Percentiles rank a stretch among this genome's conserved stretches.
These are phyloP conservation scores for Podospora tetraspora DNA, from an alignment of 495 filamentous ascomycete genomes.

Conservation along the genomic window DNA sequence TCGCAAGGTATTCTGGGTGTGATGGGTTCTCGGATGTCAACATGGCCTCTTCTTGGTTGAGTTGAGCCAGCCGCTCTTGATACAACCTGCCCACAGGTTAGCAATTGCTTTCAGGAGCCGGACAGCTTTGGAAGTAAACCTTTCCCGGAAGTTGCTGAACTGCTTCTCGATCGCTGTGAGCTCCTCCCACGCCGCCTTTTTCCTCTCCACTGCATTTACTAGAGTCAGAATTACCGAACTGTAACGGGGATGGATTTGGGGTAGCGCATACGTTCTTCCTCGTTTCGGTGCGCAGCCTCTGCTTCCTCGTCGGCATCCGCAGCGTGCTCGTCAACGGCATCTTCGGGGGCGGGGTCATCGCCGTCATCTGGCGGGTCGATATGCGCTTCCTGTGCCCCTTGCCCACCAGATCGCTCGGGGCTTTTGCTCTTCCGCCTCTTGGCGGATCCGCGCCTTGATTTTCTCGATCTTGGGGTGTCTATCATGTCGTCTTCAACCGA, in stretches of 20 bases:
- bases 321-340: slow-evolving; percentile 42
- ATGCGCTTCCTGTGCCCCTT: slow-evolving; percentile 28
- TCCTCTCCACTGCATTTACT: slow-evolving; percentile 58
- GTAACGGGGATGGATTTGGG: neutral
- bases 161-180: slow-evolving; percentile 72
- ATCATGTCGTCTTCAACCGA: slow-evolving; percentile 26
- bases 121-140: slow-evolving; percentile 48
- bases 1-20: slow-evolving; percentile 84
- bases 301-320: slow-evolving; percentile 50
- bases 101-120: neutral
- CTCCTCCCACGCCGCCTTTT: slow-evolving; percentile 75
- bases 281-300: slow-evolving; percentile 51
- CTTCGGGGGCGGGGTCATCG: slow-evolving; percentile 29
- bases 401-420: slow-evolving; percentile 24
- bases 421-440: slow-evolving; percentile 39
- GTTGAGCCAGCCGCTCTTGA: slow-evolving; percentile 74
- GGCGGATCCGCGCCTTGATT: slow-evolving; percentile 35
- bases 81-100: slow-evolving; percentile 58
- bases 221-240: slow-evolving; percentile 35
- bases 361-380: slow-evolving; percentile 21
- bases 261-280: slow-evolving; percentile 67
- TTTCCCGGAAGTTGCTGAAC: slow-evolving; percentile 79
- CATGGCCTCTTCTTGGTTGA: slow-evolving; percentile 80
- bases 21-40: slow-evolving; percentile 66
- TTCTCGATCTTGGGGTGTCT: slow-evolving; percentile 27